Conservation (phyloP, 495 filamentous ascomycete species). For the Staphylotrichum longicolle region DNA sequence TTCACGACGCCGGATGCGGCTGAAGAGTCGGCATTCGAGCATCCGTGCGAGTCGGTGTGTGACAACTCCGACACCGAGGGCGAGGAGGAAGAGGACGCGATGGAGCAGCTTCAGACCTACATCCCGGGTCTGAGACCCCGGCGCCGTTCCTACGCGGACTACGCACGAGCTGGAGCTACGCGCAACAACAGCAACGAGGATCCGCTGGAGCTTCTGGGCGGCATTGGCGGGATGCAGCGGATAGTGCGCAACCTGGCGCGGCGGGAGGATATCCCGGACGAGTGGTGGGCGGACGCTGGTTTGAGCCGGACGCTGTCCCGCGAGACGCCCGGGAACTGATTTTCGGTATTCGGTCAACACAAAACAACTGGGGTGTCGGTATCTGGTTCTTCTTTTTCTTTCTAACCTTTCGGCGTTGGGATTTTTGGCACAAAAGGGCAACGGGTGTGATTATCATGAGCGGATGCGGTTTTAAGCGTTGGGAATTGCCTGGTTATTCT, state of each 20-base stretch:
- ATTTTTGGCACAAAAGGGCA: neutral
- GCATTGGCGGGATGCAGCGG: conserved; percentile 62
- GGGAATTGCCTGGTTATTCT: too few species aligned
- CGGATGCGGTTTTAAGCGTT: too few species aligned
- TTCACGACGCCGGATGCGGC: conserved; percentile 36
- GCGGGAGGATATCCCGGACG: conserved; percentile 69
- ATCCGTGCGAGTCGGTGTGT: conserved; percentile 41
- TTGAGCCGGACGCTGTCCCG: conserved; percentile 58
- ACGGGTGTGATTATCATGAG: too few species aligned
- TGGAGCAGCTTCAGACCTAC: conserved; percentile 16
- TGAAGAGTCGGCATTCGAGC: conserved; percentile 32
- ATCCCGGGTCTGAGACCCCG: conserved; percentile 17
- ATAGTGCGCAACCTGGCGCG: conserved; percentile 64
- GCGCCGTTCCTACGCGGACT: conserved; percentile 40
- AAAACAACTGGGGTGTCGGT: neutral
- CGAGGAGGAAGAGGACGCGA: conserved; percentile 34
- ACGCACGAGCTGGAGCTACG: conserved; percentile 15
- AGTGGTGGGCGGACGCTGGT: conserved; percentile 74
- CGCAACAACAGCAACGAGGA: conserved; percentile 26
- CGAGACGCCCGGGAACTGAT: conserved; percentile 36
- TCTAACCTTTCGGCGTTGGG: neutral
- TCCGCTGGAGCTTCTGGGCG: conserved; percentile 34
- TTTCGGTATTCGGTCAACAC: neutral
- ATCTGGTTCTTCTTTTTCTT: neutral
- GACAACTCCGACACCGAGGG: conserved; percentile 39